Conservation (phyloP, 345 rosid genomes). For the Hirschfeldia incana region DNA sequence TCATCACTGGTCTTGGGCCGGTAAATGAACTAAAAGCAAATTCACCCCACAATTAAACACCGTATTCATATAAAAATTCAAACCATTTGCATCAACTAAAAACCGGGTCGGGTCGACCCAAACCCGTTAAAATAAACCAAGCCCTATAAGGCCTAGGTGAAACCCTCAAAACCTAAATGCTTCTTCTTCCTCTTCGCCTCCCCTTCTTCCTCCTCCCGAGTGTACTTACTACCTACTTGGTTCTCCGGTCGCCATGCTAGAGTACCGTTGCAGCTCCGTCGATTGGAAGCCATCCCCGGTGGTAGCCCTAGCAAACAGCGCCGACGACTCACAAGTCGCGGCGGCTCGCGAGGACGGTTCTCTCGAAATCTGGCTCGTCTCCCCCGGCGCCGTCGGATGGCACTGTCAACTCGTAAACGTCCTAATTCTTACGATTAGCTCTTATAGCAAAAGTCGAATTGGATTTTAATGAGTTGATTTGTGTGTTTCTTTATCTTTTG, state of each 20-base stretch:
- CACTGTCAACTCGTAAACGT: conserved; percentile 1
- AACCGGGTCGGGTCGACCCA: neutral
- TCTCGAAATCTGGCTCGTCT: neutral
- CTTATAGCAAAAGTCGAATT: neutral
- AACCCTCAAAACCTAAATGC: neutral
- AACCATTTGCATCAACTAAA: neutral
- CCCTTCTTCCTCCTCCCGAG: neutral
- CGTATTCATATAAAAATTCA: too few species aligned
- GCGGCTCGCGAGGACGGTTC: conserved; percentile 84
- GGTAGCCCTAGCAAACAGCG: conserved; percentile 77
- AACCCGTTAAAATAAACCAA: neutral
- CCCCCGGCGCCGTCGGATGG: neutral
- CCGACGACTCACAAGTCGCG: conserved; percentile 71
- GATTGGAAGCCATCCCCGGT: conserved; percentile 96
- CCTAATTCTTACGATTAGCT: neutral
- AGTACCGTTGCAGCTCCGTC: conserved; percentile 67
- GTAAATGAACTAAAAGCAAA: too few species aligned
- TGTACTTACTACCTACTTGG: neutral
- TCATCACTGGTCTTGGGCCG: too few species aligned
- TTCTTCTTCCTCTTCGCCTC: neutral
- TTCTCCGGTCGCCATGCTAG: conserved; percentile 32
- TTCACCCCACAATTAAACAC: too few species aligned
- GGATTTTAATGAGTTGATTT: neutral
- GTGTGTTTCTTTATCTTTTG: neutral
- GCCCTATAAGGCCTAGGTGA: neutral